phyloP scores from a whole-genome alignment of 164 flowering plant species.

The Macadamia integrifolia region DNA sequence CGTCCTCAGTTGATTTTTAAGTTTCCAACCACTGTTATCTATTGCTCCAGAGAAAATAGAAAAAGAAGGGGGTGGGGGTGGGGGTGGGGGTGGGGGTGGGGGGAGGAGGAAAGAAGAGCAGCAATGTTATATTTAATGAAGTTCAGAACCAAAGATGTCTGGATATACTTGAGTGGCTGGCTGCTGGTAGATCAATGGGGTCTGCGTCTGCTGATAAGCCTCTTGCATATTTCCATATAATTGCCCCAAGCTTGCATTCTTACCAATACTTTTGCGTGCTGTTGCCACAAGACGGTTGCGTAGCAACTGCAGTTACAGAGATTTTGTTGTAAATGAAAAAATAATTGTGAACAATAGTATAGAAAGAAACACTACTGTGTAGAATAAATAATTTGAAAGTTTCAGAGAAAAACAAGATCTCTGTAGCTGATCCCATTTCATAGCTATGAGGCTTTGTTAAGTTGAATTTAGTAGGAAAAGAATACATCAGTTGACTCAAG shows the following conservation, averaged over 20 bases:
- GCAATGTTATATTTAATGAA: background rate
- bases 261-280: conserved; percentile 62
- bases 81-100: too few species aligned
- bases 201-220: conserved; percentile 91
- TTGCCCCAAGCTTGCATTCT: conserved; percentile 85
- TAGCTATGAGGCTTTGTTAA: too few species aligned
- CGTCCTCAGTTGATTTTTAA: too few species aligned
- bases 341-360: background rate
- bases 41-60: too few species aligned
- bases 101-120: background rate
- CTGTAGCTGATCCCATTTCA: too few species aligned
- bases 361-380: too few species aligned
- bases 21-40: too few species aligned
- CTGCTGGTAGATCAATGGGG: conserved; percentile 79
- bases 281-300: conserved; percentile 77
- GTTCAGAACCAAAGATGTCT: background rate
- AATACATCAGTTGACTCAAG: background rate
- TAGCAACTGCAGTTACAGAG: conserved; percentile 57
- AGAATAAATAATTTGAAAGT: too few species aligned
- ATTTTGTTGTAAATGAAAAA: background rate
- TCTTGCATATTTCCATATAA: conserved; percentile 95
- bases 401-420: too few species aligned
- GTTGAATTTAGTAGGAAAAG: too few species aligned
- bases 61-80: too few species aligned
- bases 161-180: conserved; percentile 43